Percentiles rank a stretch among this genome's conserved stretches.
Evolutionary conservation across 306 rosid genomes (phyloP).

Genomic region (Benincasa hispida): DNA sequence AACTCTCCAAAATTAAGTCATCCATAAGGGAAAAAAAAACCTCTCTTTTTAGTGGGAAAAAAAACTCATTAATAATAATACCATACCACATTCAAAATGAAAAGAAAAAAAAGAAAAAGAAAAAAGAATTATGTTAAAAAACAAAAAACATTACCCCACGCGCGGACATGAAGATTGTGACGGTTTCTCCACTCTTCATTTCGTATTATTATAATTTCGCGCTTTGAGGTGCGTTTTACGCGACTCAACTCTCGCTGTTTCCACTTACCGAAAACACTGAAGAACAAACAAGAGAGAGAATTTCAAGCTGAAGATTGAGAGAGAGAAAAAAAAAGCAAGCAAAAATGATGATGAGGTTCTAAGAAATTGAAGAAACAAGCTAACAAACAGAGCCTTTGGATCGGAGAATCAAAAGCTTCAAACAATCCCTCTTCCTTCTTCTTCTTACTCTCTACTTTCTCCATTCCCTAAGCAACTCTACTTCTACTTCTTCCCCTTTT

Average conservation of each 20-base stretch:
- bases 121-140: background rate
- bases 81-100: no score
- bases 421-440: background rate
- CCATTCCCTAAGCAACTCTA: background rate
- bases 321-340: background rate
- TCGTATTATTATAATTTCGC: background rate
- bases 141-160: background rate
- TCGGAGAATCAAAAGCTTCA: slow-evolving; percentile 19
- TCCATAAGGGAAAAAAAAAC: no score
- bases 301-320: background rate
- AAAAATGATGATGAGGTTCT: slow-evolving; percentile 14
- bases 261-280: background rate
- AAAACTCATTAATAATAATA: no score
- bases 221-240: slow-evolving; percentile 4
- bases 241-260: background rate
- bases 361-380: background rate
- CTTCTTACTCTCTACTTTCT: slow-evolving; percentile 5
- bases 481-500: slow-evolving; percentile 7
- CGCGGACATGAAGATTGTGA: slow-evolving; percentile 8
- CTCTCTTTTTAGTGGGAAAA: no score
- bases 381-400: slow-evolving; percentile 21
- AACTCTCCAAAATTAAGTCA: no score
- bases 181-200: background rate
- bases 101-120: background rate
- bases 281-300: background rate